These are phyloP conservation scores for Daedaleopsis nitida DNA, from an alignment of 768 basidiomycete genomes.

Conservation along the genomic window DNA sequence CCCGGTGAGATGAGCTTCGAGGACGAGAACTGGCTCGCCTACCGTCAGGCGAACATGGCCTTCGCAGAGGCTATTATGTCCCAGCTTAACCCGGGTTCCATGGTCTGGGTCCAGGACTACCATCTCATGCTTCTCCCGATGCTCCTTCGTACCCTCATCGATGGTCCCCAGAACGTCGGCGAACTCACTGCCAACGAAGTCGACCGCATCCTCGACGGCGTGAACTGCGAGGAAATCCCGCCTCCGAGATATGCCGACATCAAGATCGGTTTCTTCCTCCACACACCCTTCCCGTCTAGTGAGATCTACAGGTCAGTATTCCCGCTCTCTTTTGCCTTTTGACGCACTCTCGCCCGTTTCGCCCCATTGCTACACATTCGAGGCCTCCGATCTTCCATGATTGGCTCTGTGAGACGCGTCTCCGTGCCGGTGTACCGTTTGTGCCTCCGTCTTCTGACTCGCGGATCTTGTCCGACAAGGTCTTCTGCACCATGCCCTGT, in stretches of 20 bases:
- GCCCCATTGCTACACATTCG: constrained; percentile 6
- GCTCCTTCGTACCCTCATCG: constrained; percentile 87
- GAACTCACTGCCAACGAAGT: constrained; percentile 64
- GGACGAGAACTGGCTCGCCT: constrained; percentile 97
- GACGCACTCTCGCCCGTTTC: background rate
- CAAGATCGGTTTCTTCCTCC: constrained; percentile 98
- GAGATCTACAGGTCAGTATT: constrained; percentile 88
- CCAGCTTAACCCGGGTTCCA: constrained; percentile 81
- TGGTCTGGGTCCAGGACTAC: constrained; percentile 99
- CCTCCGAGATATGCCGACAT: constrained; percentile 58
- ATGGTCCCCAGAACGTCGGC: constrained; percentile 60
- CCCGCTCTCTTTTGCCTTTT: constrained; percentile 11
- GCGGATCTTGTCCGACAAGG: background rate
- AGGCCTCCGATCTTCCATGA: constrained; percentile 8
- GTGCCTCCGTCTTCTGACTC: constrained; percentile 8
- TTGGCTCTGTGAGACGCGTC: constrained; percentile 1
- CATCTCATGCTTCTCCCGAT: constrained; percentile 98
- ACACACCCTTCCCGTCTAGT: constrained; percentile 96
- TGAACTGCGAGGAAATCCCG: constrained; percentile 51
- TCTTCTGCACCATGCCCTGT: background rate
- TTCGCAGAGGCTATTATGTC: constrained; percentile 89
- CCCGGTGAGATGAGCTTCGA: constrained; percentile 99
- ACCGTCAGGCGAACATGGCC: constrained; percentile 92
- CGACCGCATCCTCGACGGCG: constrained; percentile 70
- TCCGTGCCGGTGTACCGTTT: constrained; percentile 11